Evolutionary conservation across 768 basidiomycete species (phyloP).

Genomic region (Psilocybe cyanescens): DNA sequence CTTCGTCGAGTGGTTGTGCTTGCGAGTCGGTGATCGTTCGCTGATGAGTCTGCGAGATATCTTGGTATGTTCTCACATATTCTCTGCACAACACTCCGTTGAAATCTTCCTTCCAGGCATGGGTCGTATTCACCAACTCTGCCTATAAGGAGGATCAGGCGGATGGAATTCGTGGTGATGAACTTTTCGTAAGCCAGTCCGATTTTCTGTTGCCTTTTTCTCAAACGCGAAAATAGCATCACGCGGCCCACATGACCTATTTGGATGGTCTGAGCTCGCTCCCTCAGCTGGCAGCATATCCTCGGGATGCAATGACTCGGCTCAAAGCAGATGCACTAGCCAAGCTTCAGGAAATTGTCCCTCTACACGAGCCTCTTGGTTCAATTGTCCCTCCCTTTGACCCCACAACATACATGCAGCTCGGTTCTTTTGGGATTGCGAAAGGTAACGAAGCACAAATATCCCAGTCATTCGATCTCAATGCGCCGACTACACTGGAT

Average conservation of each 20-base stretch:
- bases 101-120: conserved; percentile 59
- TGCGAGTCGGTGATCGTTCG: conserved; percentile 60
- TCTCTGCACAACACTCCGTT: background rate
- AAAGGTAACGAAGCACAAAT: conserved; percentile 51
- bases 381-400: conserved; percentile 35
- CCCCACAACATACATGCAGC: conserved; percentile 43
- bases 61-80: conserved; percentile 53
- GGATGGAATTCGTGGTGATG: conserved; percentile 40
- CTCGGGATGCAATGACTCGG: conserved; percentile 56
- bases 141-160: conserved; percentile 37
- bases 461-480: conserved; percentile 69
- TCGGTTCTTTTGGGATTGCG: conserved; percentile 77
- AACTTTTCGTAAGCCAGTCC: conserved; percentile 67
- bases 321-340: conserved; percentile 61
- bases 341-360: conserved; percentile 61
- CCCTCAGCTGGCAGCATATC: conserved; percentile 71
- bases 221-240: conserved; percentile 57
- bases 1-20: conserved; percentile 82
- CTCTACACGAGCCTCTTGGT: conserved; percentile 38
- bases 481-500: conserved; percentile 85
- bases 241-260: conserved; percentile 92
- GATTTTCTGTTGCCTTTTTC: conserved; percentile 9
- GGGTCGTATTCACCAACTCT: conserved; percentile 88
- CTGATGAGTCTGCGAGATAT: conserved; percentile 86
- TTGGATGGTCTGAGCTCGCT: conserved; percentile 87